phyloP scores from a whole-genome alignment of 2,329 filamentous ascomycete genomes.

The Botrytis fragariae region DNA sequence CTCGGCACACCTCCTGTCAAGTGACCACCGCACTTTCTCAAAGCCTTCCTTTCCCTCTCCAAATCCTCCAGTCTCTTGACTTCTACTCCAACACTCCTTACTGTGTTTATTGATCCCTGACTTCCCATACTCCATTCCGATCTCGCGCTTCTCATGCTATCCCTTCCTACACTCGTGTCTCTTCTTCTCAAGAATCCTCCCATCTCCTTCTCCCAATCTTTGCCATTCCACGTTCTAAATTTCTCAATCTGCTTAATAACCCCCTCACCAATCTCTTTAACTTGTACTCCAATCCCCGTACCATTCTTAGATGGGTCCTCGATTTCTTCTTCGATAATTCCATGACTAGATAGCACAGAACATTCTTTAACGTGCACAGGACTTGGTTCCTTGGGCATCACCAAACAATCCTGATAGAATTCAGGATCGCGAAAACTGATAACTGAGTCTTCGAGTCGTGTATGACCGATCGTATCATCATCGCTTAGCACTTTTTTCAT shows the following conservation, averaged over 20 bases:
- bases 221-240: slow-evolving; percentile 35
- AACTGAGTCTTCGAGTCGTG: slow-evolving; percentile 12
- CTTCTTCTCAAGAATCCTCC: slow-evolving; percentile 19
- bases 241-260: slow-evolving; percentile 25
- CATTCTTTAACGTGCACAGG: slow-evolving; percentile 13
- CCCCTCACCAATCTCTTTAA: slow-evolving; percentile 9
- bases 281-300: neutral
- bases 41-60: slow-evolving; percentile 19
- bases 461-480: slow-evolving; percentile 1
- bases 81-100: slow-evolving; percentile 14
- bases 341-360: slow-evolving; percentile 5
- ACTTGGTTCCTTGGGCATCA: slow-evolving; percentile 9
- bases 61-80: slow-evolving; percentile 18
- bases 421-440: slow-evolving; percentile 32
- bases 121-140: neutral
- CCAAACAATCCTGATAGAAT: slow-evolving; percentile 34
- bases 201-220: slow-evolving; percentile 33
- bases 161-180: slow-evolving; percentile 8
- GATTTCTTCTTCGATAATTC: slow-evolving; percentile 9
- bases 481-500: slow-evolving; percentile 19
- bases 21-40: slow-evolving; percentile 9
- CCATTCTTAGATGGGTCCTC: neutral
- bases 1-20: slow-evolving; percentile 11
- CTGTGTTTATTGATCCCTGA: neutral
- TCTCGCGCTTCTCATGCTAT: slow-evolving; percentile 12